Conservation (phyloP, 352 stramenopile species). For the Blastocystis sp. region DNA sequence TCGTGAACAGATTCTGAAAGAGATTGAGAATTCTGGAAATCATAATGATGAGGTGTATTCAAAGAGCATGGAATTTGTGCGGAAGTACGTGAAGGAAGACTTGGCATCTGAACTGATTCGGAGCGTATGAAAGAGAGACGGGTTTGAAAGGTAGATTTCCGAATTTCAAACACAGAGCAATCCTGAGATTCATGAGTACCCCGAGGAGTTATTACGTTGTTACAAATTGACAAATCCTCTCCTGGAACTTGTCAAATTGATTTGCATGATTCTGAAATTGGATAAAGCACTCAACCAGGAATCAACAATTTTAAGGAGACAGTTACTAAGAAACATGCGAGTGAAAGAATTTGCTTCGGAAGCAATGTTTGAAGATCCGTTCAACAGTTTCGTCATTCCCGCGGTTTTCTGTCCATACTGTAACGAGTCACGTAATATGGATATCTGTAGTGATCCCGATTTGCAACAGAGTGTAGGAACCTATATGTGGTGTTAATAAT, state of each 20-base stretch:
- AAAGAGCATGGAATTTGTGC: slow-evolving; percentile 75
- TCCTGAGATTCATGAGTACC: slow-evolving; percentile 2
- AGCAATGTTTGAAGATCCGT: slow-evolving; percentile 88
- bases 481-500: not conserved
- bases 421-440: slow-evolving; percentile 89
- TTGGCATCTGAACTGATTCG: slow-evolving; percentile 79
- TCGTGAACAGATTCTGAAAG: slow-evolving; percentile 12
- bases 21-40: slow-evolving; percentile 66
- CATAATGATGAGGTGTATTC: slow-evolving; percentile 72
- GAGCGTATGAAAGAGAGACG: slow-evolving; percentile 70
- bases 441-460: slow-evolving; percentile 88
- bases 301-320: slow-evolving; percentile 70
- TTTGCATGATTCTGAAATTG: slow-evolving; percentile 86
- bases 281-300: slow-evolving; percentile 85
- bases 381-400: slow-evolving; percentile 87
- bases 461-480: slow-evolving; percentile 75
- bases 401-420: slow-evolving; percentile 94
- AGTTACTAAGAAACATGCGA: slow-evolving; percentile 76
- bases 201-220: not conserved
- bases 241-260: slow-evolving; percentile 94
- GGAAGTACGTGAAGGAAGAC: slow-evolving; percentile 76
- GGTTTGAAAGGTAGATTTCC: slow-evolving; percentile 3
- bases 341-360: slow-evolving; percentile 81
- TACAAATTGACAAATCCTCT: slow-evolving; percentile 75
- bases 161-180: not conserved